Evolutionary conservation across 768 basidiomycete species (phyloP), one percentile per base, ranked within the genome.

Genomic region (Favolaschia claudopus): DNA sequence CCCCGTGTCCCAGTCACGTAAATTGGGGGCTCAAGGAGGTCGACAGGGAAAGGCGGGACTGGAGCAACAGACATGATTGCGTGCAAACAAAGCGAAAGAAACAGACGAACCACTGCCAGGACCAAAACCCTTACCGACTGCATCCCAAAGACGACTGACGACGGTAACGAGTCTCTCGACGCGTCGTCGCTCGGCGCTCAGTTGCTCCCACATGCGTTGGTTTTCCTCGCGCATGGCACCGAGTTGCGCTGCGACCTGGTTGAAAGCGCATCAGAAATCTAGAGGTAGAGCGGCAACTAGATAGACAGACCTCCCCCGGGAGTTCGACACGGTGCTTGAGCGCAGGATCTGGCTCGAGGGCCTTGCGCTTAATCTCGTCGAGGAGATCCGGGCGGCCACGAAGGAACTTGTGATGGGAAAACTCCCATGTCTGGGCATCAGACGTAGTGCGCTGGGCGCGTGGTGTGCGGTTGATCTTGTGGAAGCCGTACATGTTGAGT

Each of bases 401-500:
- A 20, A 92, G 78, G 73, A 95, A 94, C 67, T 93, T 92, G 73
- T 87, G 87, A 71, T 95, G 93, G 5, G 89, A 91, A 72, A 95
- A 94, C 70, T 94, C 92, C 91, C 92, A 93, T 4, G 87, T 89
- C 74, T 94, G 91, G 32, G 89, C 86, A 68, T 92, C 88, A 13
- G 88, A 83, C 13, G 91, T 89, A 0, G 91, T 90, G 62, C 91
- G 85, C 69, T 93, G 89, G 6, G 92, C 89, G 44, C 93, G 89
- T 24, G 92, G 92, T 5, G 92, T 92, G 85, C 92, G 83, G 72
- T 94, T 94, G 76, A 93, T 93, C 77, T 96, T 96, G 78, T 94
- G 93, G 74, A 96, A 96, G 25, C 93, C 94, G 69, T 95, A 96
- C 92, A 96, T 96, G 81, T 96, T 96, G 63, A 96, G 83, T 71